Percentiles rank a stretch among this genome's conserved stretches.
phyloP scores from a whole-genome alignment of 2,329 filamentous ascomycete species.

The Herpotrichia juniperi region DNA sequence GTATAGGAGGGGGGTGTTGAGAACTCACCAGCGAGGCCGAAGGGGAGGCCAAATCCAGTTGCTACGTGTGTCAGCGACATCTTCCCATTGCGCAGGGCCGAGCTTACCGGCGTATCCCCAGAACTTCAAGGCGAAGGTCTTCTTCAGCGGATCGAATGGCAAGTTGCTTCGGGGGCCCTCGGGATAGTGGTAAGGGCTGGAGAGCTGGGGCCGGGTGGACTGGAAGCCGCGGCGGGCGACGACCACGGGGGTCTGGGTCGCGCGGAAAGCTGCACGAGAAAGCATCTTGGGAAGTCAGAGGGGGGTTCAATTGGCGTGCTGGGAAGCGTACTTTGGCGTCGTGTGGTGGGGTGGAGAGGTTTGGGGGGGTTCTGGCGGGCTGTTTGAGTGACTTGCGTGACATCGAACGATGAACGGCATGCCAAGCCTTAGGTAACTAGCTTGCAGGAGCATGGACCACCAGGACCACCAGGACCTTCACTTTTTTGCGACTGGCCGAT shows the following conservation, averaged over 20 bases:
- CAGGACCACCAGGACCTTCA: neutral
- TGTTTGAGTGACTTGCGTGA: constrained; percentile 9
- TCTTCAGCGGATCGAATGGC: constrained; percentile 94
- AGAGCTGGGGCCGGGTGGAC: constrained; percentile 82
- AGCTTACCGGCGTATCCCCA: constrained; percentile 75
- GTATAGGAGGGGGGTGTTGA: neutral
- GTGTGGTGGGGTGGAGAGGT: constrained; percentile 31
- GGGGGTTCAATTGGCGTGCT: constrained; percentile 28
- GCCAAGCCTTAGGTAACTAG: neutral
- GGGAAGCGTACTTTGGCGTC: constrained; percentile 35
- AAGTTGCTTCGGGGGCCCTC: constrained; percentile 95
- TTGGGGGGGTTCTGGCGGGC: constrained; percentile 17
- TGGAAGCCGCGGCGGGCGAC: constrained; percentile 93
- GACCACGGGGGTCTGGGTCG: constrained; percentile 64
- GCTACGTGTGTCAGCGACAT: constrained; percentile 54
- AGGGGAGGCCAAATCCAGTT: constrained; percentile 64
- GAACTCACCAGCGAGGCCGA: constrained; percentile 67
- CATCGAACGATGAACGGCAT: neutral
- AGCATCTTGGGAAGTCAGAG: constrained; percentile 72
- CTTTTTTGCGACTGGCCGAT: neutral
- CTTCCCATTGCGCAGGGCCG: neutral
- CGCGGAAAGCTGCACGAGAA: constrained; percentile 68
- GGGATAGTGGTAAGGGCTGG: constrained; percentile 96
- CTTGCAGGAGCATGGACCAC: neutral
- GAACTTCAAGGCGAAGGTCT: constrained; percentile 82